A percentile compares a stretch with the other conserved stretches of the same genome.
phyloP scores from a whole-genome alignment of 192 early-diverging fungal species.

The Cetraspora pellucida region DNA sequence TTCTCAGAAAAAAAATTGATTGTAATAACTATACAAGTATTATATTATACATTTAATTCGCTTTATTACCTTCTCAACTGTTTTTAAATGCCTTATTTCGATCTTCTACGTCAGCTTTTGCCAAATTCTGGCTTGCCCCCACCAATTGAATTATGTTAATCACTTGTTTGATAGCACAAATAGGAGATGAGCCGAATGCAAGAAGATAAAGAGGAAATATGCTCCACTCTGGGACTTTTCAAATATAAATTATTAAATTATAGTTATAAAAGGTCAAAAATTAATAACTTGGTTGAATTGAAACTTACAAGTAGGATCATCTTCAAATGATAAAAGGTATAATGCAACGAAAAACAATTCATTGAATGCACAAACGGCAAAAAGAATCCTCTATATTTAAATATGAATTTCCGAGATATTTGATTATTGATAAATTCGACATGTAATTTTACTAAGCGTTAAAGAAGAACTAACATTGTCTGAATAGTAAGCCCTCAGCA shows the following conservation, averaged over 20 bases:
- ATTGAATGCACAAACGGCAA: conserved; percentile 89
- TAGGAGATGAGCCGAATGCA: conserved; percentile 59
- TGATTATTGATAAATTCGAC: neutral
- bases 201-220: neutral
- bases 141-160: conserved; percentile 94
- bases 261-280: neutral
- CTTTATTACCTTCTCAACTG: neutral
- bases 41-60: neutral
- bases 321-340: conserved; percentile 66
- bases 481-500: conserved; percentile 90
- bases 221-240: neutral
- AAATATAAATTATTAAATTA: too few relatives aligned
- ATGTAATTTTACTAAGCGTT: neutral
- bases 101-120: conserved; percentile 67
- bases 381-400: conserved; percentile 70
- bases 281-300: conserved; percentile 10
- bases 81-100: conserved; percentile 25
- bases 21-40: neutral
- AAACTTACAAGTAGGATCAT: conserved; percentile 37
- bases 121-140: conserved; percentile 80
- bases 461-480: conserved; percentile 63
- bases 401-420: neutral
- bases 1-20: too few relatives aligned
- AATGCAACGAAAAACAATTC: conserved; percentile 90
- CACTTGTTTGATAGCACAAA: conserved; percentile 87